Evolutionary conservation across 148 eudicot genomes (phyloP).

Genomic region (Amaranthus cruentus): DNA sequence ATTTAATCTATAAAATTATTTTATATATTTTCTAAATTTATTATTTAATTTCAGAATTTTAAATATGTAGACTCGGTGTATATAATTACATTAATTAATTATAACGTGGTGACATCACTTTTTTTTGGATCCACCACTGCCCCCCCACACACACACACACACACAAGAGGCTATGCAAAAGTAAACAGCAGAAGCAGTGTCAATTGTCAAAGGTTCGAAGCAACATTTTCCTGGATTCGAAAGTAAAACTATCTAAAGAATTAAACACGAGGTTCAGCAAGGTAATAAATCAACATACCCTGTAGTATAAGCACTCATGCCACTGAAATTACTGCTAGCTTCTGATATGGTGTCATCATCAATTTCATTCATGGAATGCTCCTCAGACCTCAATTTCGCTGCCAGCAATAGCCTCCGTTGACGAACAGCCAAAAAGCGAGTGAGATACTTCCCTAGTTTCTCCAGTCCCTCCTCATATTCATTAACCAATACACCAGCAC

Average conservation of each 20-base stretch:
- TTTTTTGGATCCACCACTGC: too few species aligned
- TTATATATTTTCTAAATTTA: too few species aligned
- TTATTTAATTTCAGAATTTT: too few species aligned
- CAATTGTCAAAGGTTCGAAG: background rate
- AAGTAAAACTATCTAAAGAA: too few species aligned
- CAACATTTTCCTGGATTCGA: background rate
- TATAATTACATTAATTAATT: too few species aligned
- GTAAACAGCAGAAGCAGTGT: background rate
- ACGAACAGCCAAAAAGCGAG: constrained; percentile 90
- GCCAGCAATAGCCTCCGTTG: constrained; percentile 88
- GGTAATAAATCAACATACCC: constrained; percentile 49
- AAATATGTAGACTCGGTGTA: too few species aligned
- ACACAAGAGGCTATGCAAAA: background rate
- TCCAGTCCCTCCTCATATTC: constrained; percentile 85
- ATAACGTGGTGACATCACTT: too few species aligned
- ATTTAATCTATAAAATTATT: too few species aligned
- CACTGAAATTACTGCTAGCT: constrained; percentile 94
- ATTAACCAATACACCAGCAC: constrained; percentile 51
- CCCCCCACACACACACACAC: too few species aligned
- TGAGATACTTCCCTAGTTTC: constrained; percentile 85
- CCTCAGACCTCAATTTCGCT: constrained; percentile 77
- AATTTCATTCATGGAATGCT: constrained; percentile 47
- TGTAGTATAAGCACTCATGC: constrained; percentile 97
- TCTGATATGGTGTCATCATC: constrained; percentile 88
- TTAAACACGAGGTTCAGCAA: background rate